Base-by-base conservation (phyloP, 2,329 filamentous ascomycete genomes). In the Penicillium sp. region DNA sequence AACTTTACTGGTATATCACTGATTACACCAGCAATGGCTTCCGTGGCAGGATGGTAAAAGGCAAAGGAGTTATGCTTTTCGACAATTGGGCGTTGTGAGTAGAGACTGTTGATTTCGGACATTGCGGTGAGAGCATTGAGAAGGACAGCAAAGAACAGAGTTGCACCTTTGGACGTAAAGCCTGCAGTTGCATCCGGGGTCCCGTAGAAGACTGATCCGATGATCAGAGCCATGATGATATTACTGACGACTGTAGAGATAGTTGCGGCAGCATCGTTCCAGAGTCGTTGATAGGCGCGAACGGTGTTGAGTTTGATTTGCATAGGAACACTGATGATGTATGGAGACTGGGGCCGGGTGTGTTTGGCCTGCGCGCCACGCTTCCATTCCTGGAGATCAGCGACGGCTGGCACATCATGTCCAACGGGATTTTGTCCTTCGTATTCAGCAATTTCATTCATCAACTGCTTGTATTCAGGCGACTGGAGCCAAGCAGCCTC, bases 111-210 rank as follows among this genome's bases (percentile, higher is more conserved):
- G 41, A 72, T 68, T 58, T 72, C 69, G 10, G 60, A 58, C 59
- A 72, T 70, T 1, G 69, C 66, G 2, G 87, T 82, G 63, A 94
- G 92, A 44, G 90, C 91, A 72, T 93, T 95, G 80, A 93, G 86
- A 54, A 96, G 80, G 68, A 92, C 86, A 59, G 90, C 89, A 69
- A 94, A 94, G 83, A 95, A 96, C 49, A 96, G 79, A 7, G 93
- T 81, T 33, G 88, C 87, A 57, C 89, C 89, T 57, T 91, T 86
- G 65, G 84, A 81, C 75, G 86, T 91, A 79, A 95, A 94, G 62
- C 86, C 90, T 29, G 74, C 70, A 0, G 90, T 88, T 16, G 79
- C 81, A 2, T 79, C 69, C 23, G 83, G 75, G 15, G 94, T 77
- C 69, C 94, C 88, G 78, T 85, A 95, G 75, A 93, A 96, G 62